These are phyloP conservation scores for Artomyces pyxidatus DNA, from an alignment of 768 basidiomycete species.

Conservation along the genomic window DNA sequence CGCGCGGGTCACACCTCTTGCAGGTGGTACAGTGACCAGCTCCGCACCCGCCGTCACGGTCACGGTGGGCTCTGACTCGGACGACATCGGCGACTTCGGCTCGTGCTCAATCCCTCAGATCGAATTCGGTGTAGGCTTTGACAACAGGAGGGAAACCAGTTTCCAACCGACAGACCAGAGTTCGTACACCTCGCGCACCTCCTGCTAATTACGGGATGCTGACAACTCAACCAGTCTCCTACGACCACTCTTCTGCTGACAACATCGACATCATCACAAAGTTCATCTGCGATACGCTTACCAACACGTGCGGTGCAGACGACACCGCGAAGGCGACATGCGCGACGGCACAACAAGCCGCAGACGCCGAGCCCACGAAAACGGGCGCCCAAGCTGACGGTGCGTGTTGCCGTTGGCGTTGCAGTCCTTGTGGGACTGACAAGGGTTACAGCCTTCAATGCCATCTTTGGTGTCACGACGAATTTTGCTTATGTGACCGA, in stretches of 20 bases:
- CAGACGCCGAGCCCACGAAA: conserved; percentile 26
- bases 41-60: neutral
- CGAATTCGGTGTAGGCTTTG: neutral
- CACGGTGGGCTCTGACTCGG: too few relatives aligned
- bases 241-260: conserved; percentile 9
- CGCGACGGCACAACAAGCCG: conserved; percentile 31
- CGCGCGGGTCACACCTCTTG: neutral
- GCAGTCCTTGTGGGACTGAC: neutral
- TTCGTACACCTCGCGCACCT: conserved; percentile 15
- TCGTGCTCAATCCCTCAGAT: neutral
- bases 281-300: conserved; percentile 43
- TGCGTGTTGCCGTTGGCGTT: neutral
- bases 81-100: neutral
- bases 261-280: conserved; percentile 39
- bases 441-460: conserved; percentile 46
- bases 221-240: neutral
- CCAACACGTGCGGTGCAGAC: conserved; percentile 42
- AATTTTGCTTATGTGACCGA: conserved; percentile 36
- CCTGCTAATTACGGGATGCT: neutral
- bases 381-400: conserved; percentile 25
- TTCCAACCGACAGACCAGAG: conserved; percentile 36
- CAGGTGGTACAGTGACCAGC: neutral
- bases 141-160: neutral
- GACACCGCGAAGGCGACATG: conserved; percentile 39
- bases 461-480: conserved; percentile 44